Conservation (phyloP, 2,329 filamentous ascomycete genomes). For the Didymellaceae sp. region DNA sequence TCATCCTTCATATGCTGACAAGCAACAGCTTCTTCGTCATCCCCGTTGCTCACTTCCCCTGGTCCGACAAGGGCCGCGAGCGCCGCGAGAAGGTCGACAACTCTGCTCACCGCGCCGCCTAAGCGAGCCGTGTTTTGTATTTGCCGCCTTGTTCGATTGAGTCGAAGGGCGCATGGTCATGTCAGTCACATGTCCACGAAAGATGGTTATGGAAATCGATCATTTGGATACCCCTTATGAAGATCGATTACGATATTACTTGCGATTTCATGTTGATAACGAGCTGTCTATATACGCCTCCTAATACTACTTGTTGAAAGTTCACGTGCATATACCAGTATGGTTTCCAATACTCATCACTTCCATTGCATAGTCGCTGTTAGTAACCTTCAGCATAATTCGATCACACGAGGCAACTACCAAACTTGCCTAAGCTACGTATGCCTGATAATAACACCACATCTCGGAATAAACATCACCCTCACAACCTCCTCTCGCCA, state of each 20-base stretch:
- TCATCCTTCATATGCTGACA: conserved; percentile 19
- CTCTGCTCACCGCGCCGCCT: conserved; percentile 28
- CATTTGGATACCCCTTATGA: conserved; percentile 11
- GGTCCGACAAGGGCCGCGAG: conserved; percentile 65
- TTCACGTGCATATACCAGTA: no score
- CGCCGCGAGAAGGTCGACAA: conserved; percentile 51
- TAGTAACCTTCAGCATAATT: no score
- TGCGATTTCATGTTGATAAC: neutral
- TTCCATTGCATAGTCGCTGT: neutral
- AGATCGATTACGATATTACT: conserved; percentile 7
- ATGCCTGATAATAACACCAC: no score
- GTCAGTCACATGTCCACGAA: neutral
- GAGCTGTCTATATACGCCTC: neutral
- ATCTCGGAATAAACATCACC: no score
- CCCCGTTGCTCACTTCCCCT: conserved; percentile 92
- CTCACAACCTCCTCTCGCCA: no score
- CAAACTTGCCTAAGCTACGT: no score
- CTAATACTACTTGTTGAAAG: conserved; percentile 10
- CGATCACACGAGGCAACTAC: no score
- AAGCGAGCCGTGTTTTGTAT: neutral
- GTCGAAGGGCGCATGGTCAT: conserved; percentile 2
- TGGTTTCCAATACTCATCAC: neutral
- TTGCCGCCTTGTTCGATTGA: conserved; percentile 8
- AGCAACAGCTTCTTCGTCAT: conserved; percentile 82
- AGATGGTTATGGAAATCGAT: conserved; percentile 7